phyloP scores from a whole-genome alignment of 805 yeast genomes.

The Torulaspora quercuum region DNA sequence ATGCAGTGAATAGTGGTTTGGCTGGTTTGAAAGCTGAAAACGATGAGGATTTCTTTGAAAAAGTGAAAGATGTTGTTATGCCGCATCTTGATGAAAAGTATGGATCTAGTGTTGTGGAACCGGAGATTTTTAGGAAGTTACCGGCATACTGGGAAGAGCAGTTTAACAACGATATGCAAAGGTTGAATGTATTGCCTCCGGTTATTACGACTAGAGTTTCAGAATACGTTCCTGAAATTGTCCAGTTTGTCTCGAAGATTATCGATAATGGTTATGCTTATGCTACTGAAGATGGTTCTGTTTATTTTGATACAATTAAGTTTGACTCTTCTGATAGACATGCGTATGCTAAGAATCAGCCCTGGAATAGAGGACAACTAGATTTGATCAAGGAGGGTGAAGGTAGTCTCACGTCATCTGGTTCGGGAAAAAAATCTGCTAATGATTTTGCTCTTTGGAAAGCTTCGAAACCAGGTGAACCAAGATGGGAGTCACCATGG shows the following conservation, averaged over 20 bases:
- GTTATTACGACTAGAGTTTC: conserved; percentile 89
- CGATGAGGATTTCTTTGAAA: conserved; percentile 41
- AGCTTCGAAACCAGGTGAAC: conserved; percentile 94
- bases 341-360: conserved; percentile 92
- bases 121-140: conserved; percentile 71
- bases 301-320: conserved; percentile 85
- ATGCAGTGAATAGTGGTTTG: conserved; percentile 57
- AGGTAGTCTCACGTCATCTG: conserved; percentile 63
- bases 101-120: conserved; percentile 80
- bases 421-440: conserved; percentile 60
- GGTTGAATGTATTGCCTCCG: conserved; percentile 80
- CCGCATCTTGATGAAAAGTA: conserved; percentile 65
- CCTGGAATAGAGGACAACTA: conserved; percentile 92
- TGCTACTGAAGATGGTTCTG: conserved; percentile 81
- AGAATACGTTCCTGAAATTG: conserved; percentile 91
- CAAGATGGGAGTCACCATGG: conserved; percentile 94
- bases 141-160: conserved; percentile 88
- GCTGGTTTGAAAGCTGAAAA: conserved; percentile 23
- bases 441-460: conserved; percentile 98
- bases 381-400: conserved; percentile 91
- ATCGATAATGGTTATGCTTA: conserved; percentile 82
- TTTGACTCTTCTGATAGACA: conserved; percentile 74
- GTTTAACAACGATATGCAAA: conserved; percentile 80
- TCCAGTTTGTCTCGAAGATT: conserved; percentile 70
- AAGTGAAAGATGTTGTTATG: conserved; percentile 72